Conservation (phyloP, 2,329 filamentous ascomycete genomes). For the Sporothrix inflata region DNA sequence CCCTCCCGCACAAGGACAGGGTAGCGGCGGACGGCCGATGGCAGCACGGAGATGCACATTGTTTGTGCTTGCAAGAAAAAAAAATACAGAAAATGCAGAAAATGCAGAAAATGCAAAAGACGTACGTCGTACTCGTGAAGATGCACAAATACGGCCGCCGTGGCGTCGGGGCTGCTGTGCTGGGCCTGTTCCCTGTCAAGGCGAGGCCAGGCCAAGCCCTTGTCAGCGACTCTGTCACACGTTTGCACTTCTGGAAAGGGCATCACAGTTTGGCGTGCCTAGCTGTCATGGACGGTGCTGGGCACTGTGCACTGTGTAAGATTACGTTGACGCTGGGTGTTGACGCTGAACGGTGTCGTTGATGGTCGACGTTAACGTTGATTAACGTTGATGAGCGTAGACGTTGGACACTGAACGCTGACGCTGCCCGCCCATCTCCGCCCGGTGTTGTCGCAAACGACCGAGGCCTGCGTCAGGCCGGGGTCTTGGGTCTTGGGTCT, state of each 20-base stretch:
- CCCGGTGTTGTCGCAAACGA: neutral
- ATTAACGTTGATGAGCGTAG: too few species aligned
- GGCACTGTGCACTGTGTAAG: neutral
- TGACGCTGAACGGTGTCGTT: neutral
- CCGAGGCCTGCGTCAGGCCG: neutral
- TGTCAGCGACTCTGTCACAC: neutral
- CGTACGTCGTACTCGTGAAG: neutral
- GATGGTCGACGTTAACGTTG: too few species aligned
- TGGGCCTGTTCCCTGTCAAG: constrained; percentile 7
- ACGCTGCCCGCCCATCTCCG: neutral
- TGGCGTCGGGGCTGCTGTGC: neutral
- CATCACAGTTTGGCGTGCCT: too few species aligned
- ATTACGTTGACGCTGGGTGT: neutral
- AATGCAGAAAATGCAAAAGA: neutral
- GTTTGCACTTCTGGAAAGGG: neutral
- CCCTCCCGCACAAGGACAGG: constrained; percentile 13
- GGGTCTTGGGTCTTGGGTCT: neutral
- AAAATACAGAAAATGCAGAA: neutral
- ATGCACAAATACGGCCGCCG: neutral
- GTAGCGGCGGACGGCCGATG: constrained; percentile 10
- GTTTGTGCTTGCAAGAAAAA: neutral
- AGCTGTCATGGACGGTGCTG: neutral
- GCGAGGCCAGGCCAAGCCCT: neutral
- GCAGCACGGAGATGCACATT: constrained; percentile 13
- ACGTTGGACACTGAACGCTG: neutral